Evolutionary conservation across 2,329 filamentous ascomycete genomes (phyloP), one percentile per base, ranked within the genome.

Genomic region (Aciculosporium take): DNA sequence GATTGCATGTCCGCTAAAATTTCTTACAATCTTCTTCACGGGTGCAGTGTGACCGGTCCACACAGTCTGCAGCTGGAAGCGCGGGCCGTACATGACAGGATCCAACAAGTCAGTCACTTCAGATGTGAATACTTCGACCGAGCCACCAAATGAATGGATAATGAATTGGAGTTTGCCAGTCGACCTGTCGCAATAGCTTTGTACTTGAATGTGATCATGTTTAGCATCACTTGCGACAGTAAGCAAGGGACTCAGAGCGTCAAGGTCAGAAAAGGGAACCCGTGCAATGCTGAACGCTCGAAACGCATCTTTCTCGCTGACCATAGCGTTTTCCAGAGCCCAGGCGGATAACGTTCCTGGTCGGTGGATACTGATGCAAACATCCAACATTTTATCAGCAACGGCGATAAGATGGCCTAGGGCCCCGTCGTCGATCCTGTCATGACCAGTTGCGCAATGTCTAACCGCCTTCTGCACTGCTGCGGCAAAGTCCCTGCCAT

Each of bases 221-320:
- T 13, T 34, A 10, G 20, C 20, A 33, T 24, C 27, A 25, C 51
- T 49, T 28, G 47, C 39, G 6, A 48, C 25, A 1, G 48, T 44
- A 8, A 62, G 31, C 28, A 58, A 56, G 21, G 49, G 54, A 9
- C 53, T 57, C n/a, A 71, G 48, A 34, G 69, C 67, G 29, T 68
- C 64, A 29, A 79, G 64, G 41, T 71, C 63, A 15, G 62, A 54
- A 1, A 71, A 71, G 52, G 84, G 76, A 21, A 88, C 74, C 53
- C 93, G 84, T 1, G 85, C 78, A 50, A 95, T 79, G 54, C 86
- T 91, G 65, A 91, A 93, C n/a, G 89, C 74, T 46, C 79, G 77
- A 23, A 76, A 69, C 4, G 72, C 68, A 45, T 74, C 75, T 49
- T 74, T 76, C 25, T 70, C 66, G 53, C 80, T 85, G 51, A 75